Base-by-base conservation (phyloP, 108 stramenopile genomes). In the Fistulifera pelliculosa region DNA sequence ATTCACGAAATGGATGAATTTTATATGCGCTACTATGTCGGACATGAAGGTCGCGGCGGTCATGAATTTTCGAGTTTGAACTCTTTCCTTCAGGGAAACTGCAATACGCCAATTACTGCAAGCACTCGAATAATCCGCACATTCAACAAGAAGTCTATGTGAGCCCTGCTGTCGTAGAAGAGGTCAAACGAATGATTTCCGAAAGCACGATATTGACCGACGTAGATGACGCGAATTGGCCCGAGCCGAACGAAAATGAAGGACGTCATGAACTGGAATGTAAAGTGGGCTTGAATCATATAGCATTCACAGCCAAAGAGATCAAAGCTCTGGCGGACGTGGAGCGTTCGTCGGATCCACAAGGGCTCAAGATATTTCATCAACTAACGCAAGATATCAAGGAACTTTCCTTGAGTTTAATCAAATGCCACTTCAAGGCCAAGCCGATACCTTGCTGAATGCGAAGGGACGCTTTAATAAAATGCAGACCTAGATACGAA, bases 41-140 rank as follows among this genome's bases (percentile, higher is more conserved):
- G 94, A 15, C 94, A 91, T 64, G 61, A 73, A 17, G 59, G 61
- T 15, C 38, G 26, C 5, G 88, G 80, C 57, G 93, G 93, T 21
- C 85, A 90, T 61, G 94, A 94, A 51, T 88, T 54, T 77, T 95
- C 83, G 90, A 95, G 70, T 90, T 95, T 49, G 87, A 91, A 49
- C 67, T 93, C 23, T 66, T 61, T 11, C 79, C 80, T n/a, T 66
- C 51, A 27, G 94, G 94, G 15, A 82, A 80, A 55, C 69, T 95
- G 25, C 67, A 87, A 15, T 95, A 95, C 52, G 87, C 90, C 40
- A 95, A 95, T 67, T 35, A 35, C 31, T 35, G 31, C 31, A 35
- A 35, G 8, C 87, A 89, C 54, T 79, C 80, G 41, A 86, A 85
- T 66, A 39, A 60, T 0, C 65, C 74, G 2, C 87, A 91, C 80